These are phyloP conservation scores for Oryza longistaminata DNA, from an alignment of 176 grass and related monocot species.

Conservation along the genomic window DNA sequence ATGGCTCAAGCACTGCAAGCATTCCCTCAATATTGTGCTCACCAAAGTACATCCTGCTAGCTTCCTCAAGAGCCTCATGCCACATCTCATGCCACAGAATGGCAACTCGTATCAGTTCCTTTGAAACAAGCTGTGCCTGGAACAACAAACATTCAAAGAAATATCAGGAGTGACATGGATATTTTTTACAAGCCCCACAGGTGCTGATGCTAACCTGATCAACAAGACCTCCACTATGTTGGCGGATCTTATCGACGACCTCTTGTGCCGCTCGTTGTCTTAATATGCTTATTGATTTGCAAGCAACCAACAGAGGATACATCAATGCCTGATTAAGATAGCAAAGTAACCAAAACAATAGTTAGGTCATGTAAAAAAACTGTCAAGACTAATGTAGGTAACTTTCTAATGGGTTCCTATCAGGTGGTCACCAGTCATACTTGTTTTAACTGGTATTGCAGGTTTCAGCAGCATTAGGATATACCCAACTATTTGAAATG, in stretches of 20 bases:
- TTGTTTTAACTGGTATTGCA: background rate
- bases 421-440: background rate
- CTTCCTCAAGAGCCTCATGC: constrained; percentile 98
- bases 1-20: constrained; percentile 86
- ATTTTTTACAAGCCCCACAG: constrained; percentile 5
- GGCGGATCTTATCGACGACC: constrained; percentile 95
- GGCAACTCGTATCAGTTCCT: constrained; percentile 94
- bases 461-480: background rate
- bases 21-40: constrained; percentile 95
- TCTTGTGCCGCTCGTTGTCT: constrained; percentile 85
- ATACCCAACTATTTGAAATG: background rate
- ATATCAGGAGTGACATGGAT: constrained; percentile 35
- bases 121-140: constrained; percentile 95
- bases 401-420: background rate
- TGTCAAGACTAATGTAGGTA: background rate
- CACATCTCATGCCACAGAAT: constrained; percentile 99
- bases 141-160: constrained; percentile 24
- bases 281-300: constrained; percentile 96
- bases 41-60: constrained; percentile 97
- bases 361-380: constrained; percentile 14
- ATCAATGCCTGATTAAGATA: constrained; percentile 78
- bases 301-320: constrained; percentile 97
- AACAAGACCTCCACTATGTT: constrained; percentile 92
- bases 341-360: constrained; percentile 20
- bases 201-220: constrained; percentile 64